Evolutionary conservation across 2,329 filamentous ascomycete genomes (phyloP).

Genomic region (Cercospora nicotianae): DNA sequence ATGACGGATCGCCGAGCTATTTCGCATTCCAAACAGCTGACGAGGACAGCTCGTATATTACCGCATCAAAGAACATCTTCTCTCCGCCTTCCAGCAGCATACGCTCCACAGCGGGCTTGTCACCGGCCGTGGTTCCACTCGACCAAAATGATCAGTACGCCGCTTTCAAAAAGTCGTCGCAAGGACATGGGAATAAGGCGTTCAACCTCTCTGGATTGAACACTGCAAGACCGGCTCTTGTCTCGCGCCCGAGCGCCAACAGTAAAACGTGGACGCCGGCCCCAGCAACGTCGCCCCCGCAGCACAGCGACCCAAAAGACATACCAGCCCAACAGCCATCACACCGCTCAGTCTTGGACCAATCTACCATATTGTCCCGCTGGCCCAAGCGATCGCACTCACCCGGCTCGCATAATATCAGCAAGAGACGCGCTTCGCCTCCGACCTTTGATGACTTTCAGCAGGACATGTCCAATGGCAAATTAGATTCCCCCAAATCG

Average conservation of each 20-base stretch:
- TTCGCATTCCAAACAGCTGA: too few species aligned
- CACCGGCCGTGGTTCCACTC: slow-evolving; percentile 44
- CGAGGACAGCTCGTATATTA: too few species aligned
- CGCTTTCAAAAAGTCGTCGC: slow-evolving; percentile 72
- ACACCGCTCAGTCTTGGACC: slow-evolving; percentile 31
- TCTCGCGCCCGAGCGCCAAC: slow-evolving; percentile 22
- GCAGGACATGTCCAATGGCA: slow-evolving; percentile 7
- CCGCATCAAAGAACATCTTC: too few species aligned
- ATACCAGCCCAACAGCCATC: slow-evolving; percentile 39
- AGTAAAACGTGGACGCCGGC: slow-evolving; percentile 24
- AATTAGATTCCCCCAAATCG: slow-evolving; percentile 34
- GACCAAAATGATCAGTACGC: slow-evolving; percentile 82
- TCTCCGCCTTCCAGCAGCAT: too few species aligned
- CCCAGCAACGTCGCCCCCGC: slow-evolving; percentile 31
- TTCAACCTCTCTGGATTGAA: slow-evolving; percentile 46
- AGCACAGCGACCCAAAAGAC: slow-evolving; percentile 39
- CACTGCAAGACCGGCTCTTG: slow-evolving; percentile 28
- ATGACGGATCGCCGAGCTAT: too few species aligned
- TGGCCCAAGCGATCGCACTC: slow-evolving; percentile 53
- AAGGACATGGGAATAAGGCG: slow-evolving; percentile 56
- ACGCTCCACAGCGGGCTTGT: too few species aligned
- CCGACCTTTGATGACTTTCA: slow-evolving; percentile 31
- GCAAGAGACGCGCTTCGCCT: slow-evolving; percentile 50
- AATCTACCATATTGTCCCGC: slow-evolving; percentile 33
- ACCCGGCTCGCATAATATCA: slow-evolving; percentile 45